Evolutionary conservation across 441 rosid species (phyloP).

Genomic region (Rhodomyrtus psidioides): DNA sequence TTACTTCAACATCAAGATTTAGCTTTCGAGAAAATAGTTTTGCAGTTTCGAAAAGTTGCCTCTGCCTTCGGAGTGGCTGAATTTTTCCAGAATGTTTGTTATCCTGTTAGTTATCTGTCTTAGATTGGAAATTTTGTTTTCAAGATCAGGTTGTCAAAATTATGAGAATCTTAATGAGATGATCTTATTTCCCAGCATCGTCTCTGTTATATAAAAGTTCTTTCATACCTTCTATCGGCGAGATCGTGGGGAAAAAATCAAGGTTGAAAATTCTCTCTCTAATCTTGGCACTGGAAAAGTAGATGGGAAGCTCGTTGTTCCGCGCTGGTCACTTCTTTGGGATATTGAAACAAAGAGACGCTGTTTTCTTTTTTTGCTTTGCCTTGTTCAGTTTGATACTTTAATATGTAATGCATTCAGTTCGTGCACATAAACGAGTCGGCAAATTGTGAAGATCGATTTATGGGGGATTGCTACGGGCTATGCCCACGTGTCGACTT

Average conservation of each 20-base stretch:
- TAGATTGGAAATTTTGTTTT: background rate
- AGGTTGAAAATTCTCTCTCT: background rate
- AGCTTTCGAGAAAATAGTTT: constrained; percentile 2
- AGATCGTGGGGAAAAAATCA: background rate
- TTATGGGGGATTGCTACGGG: background rate
- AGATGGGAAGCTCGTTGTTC: background rate
- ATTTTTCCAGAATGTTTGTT: background rate
- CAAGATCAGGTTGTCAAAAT: background rate
- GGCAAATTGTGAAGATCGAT: background rate
- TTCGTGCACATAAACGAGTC: background rate
- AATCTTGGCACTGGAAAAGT: background rate
- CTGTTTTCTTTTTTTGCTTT: background rate
- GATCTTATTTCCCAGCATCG: background rate
- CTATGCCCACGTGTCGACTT: background rate
- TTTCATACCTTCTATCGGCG: background rate
- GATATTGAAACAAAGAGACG: background rate
- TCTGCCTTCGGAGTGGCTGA: background rate
- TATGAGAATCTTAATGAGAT: background rate
- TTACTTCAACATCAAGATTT: constrained; percentile 71
- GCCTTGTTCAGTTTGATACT: background rate
- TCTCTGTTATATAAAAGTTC: background rate
- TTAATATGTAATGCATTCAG: background rate
- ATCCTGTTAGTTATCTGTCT: background rate
- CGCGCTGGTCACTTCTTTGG: background rate
- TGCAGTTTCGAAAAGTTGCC: background rate